Conservation (phyloP, 306 rosid genomes). For the Mucuna pruriens region DNA sequence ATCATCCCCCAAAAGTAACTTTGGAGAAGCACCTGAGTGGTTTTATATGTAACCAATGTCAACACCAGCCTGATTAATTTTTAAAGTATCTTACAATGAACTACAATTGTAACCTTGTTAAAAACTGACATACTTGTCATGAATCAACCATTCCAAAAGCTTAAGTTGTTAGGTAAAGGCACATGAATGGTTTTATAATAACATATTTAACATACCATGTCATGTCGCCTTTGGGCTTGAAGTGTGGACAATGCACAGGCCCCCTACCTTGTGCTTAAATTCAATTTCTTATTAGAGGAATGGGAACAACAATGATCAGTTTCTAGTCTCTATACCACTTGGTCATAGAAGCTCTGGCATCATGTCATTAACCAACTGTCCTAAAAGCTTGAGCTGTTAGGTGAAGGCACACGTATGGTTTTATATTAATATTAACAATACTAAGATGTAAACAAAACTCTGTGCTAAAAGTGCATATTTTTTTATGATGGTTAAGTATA, state of each 20-base stretch:
- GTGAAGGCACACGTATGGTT: not conserved
- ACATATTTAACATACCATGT: not conserved
- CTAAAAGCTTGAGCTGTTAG: not conserved
- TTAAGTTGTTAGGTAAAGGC: not conserved
- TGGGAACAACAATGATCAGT: not conserved
- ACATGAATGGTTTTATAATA: not conserved
- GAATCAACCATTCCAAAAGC: not conserved
- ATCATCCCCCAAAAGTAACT: slow-evolving; percentile 4
- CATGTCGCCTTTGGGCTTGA: not conserved
- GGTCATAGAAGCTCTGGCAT: not conserved
- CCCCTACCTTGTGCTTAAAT: not conserved
- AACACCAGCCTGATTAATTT: not conserved
- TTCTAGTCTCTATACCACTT: not conserved
- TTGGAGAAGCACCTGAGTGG: slow-evolving; percentile 15
- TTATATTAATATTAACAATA: not conserved
- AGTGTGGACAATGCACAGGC: not conserved
- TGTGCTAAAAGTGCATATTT: not conserved
- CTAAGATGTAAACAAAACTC: not conserved
- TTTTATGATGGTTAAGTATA: not conserved
- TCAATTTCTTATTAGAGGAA: not conserved
- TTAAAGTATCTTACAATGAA: not conserved
- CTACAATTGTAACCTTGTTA: not conserved
- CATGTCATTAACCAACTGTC: not conserved
- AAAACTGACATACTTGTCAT: not conserved
- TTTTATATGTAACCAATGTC: not conserved